These are phyloP conservation scores for Talaromyces sp. DNA, from an alignment of 2,329 filamentous ascomycete genomes.

Conservation along the genomic window DNA sequence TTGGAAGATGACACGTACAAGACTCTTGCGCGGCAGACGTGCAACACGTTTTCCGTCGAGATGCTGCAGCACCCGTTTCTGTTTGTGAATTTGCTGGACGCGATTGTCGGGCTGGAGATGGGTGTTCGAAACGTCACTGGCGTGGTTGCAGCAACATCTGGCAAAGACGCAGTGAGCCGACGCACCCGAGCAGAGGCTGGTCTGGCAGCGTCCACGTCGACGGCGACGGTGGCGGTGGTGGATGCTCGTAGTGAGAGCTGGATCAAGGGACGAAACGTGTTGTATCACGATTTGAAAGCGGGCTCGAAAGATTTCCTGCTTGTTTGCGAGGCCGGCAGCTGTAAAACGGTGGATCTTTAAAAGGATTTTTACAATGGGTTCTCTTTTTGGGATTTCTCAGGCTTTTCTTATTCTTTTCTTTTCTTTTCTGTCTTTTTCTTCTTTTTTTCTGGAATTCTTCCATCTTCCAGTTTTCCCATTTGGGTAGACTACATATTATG, in stretches of 20 bases:
- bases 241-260: conserved; percentile 34
- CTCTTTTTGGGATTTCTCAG: no score
- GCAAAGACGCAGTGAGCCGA: conserved; percentile 23
- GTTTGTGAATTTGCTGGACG: conserved; percentile 73
- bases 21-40: conserved; percentile 63
- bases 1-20: conserved; percentile 62
- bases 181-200: conserved; percentile 31
- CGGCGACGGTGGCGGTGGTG: conserved; percentile 28
- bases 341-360: conserved; percentile 28
- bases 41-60: conserved; percentile 84
- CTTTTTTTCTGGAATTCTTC: no score
- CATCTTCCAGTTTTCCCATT: background rate
- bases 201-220: conserved; percentile 25
- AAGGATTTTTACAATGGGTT: background rate
- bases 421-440: no score
- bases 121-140: conserved; percentile 60
- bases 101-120: conserved; percentile 68
- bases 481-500: background rate
- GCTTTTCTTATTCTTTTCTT: background rate
- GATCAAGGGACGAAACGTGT: conserved; percentile 31
- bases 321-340: conserved; percentile 33
- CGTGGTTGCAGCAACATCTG: conserved; percentile 32
- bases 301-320: conserved; percentile 33
- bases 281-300: conserved; percentile 32
- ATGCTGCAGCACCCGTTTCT: conserved; percentile 90